A percentile compares a stretch with the other conserved stretches of the same genome.
Evolutionary conservation across 352 stramenopile species (phyloP).

Genomic region (Pythium rhizo-oryzae): DNA sequence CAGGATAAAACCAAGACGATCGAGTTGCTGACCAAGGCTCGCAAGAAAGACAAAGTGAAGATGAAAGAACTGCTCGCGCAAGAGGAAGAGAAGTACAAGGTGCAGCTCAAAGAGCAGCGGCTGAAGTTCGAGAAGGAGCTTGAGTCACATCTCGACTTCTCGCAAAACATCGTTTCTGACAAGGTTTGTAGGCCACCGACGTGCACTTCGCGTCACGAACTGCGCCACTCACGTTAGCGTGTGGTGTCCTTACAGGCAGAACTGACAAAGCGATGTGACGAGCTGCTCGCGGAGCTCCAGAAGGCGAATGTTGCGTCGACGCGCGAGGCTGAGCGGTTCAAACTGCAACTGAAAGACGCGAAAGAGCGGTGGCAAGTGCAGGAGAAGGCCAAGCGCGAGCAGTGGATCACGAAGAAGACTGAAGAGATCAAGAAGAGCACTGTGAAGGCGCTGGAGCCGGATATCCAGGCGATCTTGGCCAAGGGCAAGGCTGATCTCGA

Average conservation of each 20-base stretch:
- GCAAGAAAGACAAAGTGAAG: slow-evolving; percentile 78
- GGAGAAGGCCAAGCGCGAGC: slow-evolving; percentile 70
- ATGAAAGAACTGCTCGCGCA: slow-evolving; percentile 52
- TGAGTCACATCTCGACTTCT: slow-evolving; percentile 82
- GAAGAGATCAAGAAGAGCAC: slow-evolving; percentile 88
- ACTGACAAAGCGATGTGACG: slow-evolving; percentile 68
- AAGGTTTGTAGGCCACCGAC: slow-evolving; percentile 41
- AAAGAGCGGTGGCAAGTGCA: slow-evolving; percentile 72
- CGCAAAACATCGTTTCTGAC: slow-evolving; percentile 71
- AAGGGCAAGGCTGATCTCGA: slow-evolving; percentile 77
- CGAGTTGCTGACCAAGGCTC: slow-evolving; percentile 68
- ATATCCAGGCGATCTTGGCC: slow-evolving; percentile 80
- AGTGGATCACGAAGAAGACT: slow-evolving; percentile 85
- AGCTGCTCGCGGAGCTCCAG: slow-evolving; percentile 68
- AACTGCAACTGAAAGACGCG: slow-evolving; percentile 77
- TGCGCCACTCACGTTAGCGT: not conserved
- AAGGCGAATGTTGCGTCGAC: slow-evolving; percentile 43
- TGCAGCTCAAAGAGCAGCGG: slow-evolving; percentile 62
- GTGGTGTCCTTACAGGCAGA: slow-evolving; percentile 36
- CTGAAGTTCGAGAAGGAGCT: slow-evolving; percentile 70
- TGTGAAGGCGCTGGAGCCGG: slow-evolving; percentile 71
- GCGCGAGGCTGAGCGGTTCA: slow-evolving; percentile 64
- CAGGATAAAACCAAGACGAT: slow-evolving; percentile 88
- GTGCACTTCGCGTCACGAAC: not conserved
- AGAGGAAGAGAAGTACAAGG: slow-evolving; percentile 53